These are phyloP conservation scores for Nymphaea colorata DNA, from an alignment of 164 flowering plant genomes.

Conservation along the genomic window DNA sequence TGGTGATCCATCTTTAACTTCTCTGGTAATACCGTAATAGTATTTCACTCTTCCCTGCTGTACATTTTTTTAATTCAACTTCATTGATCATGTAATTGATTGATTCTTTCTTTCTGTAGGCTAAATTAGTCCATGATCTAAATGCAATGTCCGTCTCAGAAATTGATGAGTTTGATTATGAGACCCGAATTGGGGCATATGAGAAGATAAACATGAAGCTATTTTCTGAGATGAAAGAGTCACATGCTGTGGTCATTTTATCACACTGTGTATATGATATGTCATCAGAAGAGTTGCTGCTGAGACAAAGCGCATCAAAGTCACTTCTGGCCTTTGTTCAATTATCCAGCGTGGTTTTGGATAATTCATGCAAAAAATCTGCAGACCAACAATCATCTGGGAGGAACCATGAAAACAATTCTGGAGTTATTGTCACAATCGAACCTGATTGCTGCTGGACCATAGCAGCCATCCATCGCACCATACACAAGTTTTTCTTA, in stretches of 20 bases:
- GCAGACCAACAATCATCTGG: slow-evolving; percentile 1
- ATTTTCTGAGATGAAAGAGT: slow-evolving; percentile 27
- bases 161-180: slow-evolving; percentile 66
- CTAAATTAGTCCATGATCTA: slow-evolving; percentile 43
- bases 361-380: slow-evolving; percentile 9
- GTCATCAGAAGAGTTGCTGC: slow-evolving; percentile 56
- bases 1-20: slow-evolving; percentile 43
- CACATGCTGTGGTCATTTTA: slow-evolving; percentile 51
- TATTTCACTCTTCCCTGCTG: not conserved
- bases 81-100: not conserved
- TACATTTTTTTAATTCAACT: not conserved
- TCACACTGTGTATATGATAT: slow-evolving; percentile 75
- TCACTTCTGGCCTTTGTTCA: slow-evolving; percentile 55
- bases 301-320: slow-evolving; percentile 68
- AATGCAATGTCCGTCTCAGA: slow-evolving; percentile 61
- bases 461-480: slow-evolving; percentile 23
- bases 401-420: too few relatives aligned
- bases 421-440: not conserved
- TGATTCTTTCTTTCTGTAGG: slow-evolving; percentile 31
- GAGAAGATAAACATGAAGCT: slow-evolving; percentile 34
- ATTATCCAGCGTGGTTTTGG: slow-evolving; percentile 35
- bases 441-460: slow-evolving; percentile 37
- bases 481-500: slow-evolving; percentile 49
- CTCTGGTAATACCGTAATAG: slow-evolving; percentile 34
- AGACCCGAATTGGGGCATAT: slow-evolving; percentile 51